Conservation (phyloP, 2,329 filamentous ascomycete species). For the Exserohilum rostratum region DNA sequence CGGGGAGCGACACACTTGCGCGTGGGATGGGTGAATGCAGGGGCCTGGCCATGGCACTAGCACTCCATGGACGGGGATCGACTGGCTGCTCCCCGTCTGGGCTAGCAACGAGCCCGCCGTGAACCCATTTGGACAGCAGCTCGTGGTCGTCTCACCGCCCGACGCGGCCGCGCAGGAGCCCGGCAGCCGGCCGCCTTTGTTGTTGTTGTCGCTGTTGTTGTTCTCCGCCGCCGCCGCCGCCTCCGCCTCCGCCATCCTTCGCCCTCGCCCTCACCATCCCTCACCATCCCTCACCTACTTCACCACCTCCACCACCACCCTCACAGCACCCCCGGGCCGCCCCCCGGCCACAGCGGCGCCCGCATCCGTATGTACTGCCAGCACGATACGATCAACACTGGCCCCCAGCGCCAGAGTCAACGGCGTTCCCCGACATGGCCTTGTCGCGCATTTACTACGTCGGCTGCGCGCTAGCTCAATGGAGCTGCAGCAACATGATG, state of each 20-base stretch:
- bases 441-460: neutral
- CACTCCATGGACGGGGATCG: constrained; percentile 8
- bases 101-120: neutral
- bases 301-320: no score
- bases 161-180: no score
- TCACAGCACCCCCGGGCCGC: no score
- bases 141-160: constrained; percentile 4
- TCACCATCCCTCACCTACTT: no score
- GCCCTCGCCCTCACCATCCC: no score
- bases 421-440: neutral
- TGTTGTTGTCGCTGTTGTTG: no score
- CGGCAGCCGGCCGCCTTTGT: no score
- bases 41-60: constrained; percentile 9
- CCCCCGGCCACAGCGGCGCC: no score
- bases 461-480: neutral
- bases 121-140: constrained; percentile 3
- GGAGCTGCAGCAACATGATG: constrained; percentile 7
- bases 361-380: neutral
- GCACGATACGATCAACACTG: neutral
- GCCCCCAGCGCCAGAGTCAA: neutral
- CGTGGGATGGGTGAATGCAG: constrained; percentile 5
- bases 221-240: no score
- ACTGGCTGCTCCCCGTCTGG: constrained; percentile 8
- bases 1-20: neutral
- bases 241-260: no score